Evolutionary conservation across 768 basidiomycete genomes (phyloP), one percentile per base, ranked within the genome.

Genomic region (Boletus sp.): DNA sequence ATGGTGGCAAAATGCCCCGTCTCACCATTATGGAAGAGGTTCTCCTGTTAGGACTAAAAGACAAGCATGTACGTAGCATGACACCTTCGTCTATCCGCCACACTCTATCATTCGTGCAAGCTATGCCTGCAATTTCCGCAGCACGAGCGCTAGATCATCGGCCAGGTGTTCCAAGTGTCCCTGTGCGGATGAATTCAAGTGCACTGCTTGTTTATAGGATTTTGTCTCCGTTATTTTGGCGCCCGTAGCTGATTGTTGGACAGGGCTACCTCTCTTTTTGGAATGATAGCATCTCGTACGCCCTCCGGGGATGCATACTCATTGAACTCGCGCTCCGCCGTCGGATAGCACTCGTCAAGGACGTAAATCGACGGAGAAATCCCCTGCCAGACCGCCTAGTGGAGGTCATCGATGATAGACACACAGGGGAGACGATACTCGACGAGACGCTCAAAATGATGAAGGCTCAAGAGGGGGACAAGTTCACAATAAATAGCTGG

Each of bases 241-340:
- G 12, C 47, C 39, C n/a, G 24, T 60, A 30, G 40, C 63, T 67
- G 46, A 70, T 36, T 6, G 10, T 59, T 18, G 7, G 42, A 45
- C 64, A 87, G 84, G 95, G 95, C 36, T 97, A 98, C 73, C 84
- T 98, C 39, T 96, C 94, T 1, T 98, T 98, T 71, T 98, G 96
- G 96, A 98, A 98, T 76, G 96, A 99, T 79, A 98, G 98, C 75
- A 99, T 99, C 63, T 97, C 94, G 0, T 99, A 99, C 74, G 95
- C 96, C 14, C 82, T 99, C 2, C 86, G 97, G n/a, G 97, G 97
- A 5, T 98, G 96, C 72, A 98, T 99, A 66, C 83, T 99, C 59
- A 89, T 98, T 54, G 96, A 99, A 71, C 88, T 99, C 57, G 95
- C 96, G 1, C 83, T 99, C n/a, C 85, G 96, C 41, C 82, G 94